A percentile compares a stretch with the other conserved stretches of the same genome.
Evolutionary conservation across 345 rosid species (phyloP).

Genomic region (Rhodamnia argentea): DNA sequence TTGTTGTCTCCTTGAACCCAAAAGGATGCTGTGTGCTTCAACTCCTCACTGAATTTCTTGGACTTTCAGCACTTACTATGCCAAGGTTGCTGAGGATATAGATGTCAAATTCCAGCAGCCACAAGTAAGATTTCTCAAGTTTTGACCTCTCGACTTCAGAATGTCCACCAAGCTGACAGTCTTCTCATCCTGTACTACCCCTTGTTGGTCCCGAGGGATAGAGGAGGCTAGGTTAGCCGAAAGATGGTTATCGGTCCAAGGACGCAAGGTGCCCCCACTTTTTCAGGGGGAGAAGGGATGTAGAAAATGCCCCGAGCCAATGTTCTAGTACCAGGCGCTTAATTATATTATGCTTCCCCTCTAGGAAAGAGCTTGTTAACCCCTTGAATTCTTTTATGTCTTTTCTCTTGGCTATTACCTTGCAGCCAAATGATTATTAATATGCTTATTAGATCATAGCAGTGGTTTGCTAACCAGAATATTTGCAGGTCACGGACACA

Average conservation of each 20-base stretch:
- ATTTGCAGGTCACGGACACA: no score
- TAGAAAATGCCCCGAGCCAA: no score
- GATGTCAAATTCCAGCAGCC: slow-evolving; percentile 42
- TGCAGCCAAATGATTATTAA: background rate
- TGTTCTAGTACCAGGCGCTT: no score
- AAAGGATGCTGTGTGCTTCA: background rate
- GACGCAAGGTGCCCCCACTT: no score
- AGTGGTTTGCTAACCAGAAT: no score
- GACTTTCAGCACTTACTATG: slow-evolving; percentile 39
- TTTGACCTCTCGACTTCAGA: background rate
- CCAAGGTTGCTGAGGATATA: slow-evolving; percentile 35
- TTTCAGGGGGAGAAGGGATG: no score
- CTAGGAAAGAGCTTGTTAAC: background rate
- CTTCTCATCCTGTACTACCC: background rate
- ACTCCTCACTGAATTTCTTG: background rate
- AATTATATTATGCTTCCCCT: background rate
- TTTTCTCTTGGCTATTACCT: background rate
- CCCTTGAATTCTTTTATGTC: background rate
- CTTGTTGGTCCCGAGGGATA: no score
- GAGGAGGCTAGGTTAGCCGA: no score
- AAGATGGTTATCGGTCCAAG: no score
- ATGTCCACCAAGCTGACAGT: background rate
- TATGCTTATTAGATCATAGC: no score
- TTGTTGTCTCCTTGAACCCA: background rate
- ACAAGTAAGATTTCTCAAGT: slow-evolving; percentile 25